Evolutionary conservation across 306 rosid genomes (phyloP).

Genomic region (Hippophae rhamnoides): DNA sequence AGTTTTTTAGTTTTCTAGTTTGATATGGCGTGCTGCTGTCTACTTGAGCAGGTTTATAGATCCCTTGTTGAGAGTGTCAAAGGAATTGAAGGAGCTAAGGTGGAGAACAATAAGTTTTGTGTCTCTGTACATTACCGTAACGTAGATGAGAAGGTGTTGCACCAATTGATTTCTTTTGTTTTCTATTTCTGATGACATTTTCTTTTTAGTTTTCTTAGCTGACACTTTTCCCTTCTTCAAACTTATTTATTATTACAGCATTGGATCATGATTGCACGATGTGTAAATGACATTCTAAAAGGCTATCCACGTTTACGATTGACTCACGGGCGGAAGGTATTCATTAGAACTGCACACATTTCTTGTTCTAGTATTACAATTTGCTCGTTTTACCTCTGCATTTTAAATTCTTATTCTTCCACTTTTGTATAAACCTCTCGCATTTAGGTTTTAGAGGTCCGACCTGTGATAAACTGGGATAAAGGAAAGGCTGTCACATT

Average conservation of each 20-base stretch:
- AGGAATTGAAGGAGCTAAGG: slow-evolving; percentile 66
- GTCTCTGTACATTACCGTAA: slow-evolving; percentile 95
- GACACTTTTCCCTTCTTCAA: background rate
- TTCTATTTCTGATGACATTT: background rate
- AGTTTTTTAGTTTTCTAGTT: slow-evolving; percentile 9
- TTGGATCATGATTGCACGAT: slow-evolving; percentile 58
- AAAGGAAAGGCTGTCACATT: slow-evolving; percentile 95
- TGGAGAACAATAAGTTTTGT: slow-evolving; percentile 84
- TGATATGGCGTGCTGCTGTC: slow-evolving; percentile 10
- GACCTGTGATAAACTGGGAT: slow-evolving; percentile 89
- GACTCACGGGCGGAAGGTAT: slow-evolving; percentile 94
- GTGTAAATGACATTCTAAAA: slow-evolving; percentile 55
- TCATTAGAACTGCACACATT: too few species aligned
- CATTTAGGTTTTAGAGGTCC: slow-evolving; percentile 85
- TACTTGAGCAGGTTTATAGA: slow-evolving; percentile 48
- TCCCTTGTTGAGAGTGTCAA: slow-evolving; percentile 52
- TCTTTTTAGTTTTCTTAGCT: background rate
- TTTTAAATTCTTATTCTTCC: background rate
- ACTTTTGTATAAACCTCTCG: background rate
- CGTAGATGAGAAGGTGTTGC: slow-evolving; percentile 66
- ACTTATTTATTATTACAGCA: slow-evolving; percentile 28
- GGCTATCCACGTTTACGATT: slow-evolving; percentile 57
- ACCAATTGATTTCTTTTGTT: background rate
- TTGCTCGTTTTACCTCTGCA: background rate
- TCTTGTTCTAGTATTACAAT: too few species aligned